phyloP scores from a whole-genome alignment of 129 eudicot genomes.

The Artemisia argyi region DNA sequence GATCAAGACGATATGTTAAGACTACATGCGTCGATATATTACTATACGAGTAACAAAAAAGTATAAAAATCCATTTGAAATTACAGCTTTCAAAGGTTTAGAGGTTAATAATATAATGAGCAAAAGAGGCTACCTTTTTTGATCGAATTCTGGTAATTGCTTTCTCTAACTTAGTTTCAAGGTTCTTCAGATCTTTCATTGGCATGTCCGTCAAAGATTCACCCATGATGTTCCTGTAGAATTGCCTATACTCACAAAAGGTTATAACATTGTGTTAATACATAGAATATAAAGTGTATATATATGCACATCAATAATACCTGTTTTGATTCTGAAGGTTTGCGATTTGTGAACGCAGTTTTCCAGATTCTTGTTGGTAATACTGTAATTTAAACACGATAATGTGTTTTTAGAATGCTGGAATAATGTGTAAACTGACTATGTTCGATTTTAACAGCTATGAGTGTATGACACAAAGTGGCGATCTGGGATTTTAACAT shows the following conservation, averaged over 20 bases:
- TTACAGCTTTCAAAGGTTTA: not conserved
- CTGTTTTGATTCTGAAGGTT: constrained; percentile 76
- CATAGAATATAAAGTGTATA: not conserved
- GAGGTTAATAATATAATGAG: constrained; percentile 5
- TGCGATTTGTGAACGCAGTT: constrained; percentile 74
- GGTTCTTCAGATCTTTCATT: constrained; percentile 59
- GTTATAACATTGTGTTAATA: constrained; percentile 9
- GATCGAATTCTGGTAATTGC: constrained; percentile 78
- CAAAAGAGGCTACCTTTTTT: constrained; percentile 58
- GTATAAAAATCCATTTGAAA: not conserved
- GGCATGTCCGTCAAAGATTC: constrained; percentile 56
- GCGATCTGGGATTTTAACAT: too few relatives aligned
- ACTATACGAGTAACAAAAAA: not conserved
- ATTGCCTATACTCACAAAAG: constrained; percentile 21
- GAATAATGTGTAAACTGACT: not conserved
- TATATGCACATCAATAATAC: constrained; percentile 16
- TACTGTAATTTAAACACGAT: constrained; percentile 40
- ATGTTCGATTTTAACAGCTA: too few relatives aligned
- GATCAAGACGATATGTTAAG: not conserved
- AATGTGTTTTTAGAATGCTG: not conserved
- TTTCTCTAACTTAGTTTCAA: constrained; percentile 66
- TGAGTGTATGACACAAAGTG: too few relatives aligned
- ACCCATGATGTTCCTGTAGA: constrained; percentile 83
- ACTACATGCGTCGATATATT: too few relatives aligned
- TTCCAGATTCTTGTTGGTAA: constrained; percentile 88